Evolutionary conservation across 208 protist genomes (phyloP), one percentile per base, ranked within the genome.

Genomic region (Trypanosoma melophagium): DNA sequence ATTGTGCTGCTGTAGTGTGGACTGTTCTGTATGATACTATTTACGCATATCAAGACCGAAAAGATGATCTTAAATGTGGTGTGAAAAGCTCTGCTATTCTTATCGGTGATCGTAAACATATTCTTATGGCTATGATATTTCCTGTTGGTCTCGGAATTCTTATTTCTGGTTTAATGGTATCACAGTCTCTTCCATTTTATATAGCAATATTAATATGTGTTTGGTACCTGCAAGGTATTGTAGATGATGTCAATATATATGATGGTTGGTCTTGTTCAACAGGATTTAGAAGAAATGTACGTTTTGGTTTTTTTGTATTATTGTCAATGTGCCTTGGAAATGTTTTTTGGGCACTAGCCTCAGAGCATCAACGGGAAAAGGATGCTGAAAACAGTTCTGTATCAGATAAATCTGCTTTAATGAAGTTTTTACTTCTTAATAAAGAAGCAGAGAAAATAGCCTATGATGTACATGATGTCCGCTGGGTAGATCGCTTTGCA

Each of bases 191-290:
- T 65, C 82, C 84, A 14, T 95, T 81, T 77, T 95, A 93, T 69
- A 31, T 87, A 10, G 74, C 83, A 21, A 72, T 87, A 40, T 28
- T 81, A 5, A 14, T 84, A 22, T 88, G 81, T 62, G 77, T 84
- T 56, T 88, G 83, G 70, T 78, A 81, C 50, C 76, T 95, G 17
- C 74, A 90, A 67, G 60, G 56, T 57, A 84, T 93, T 50, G 80
- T 95, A 45, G 90, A 95, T 50, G 76, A 93, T 70, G 87, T 93
- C 24, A 95, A 95, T 72, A 89, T 95, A 57, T 88, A 92, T 71
- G 90, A 95, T 68, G 59, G 45, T 45, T 95, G 85, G 87, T 93
- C 87, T 16, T 93, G 87, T 71, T 61, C 54, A 13, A 76, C 76
- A 38, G 85, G 76, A 35, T 93, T 90, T 63, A 73, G 78, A 28